Base-by-base conservation (phyloP, 352 stramenopile genomes). In the Phytophthora sojae region DNA sequence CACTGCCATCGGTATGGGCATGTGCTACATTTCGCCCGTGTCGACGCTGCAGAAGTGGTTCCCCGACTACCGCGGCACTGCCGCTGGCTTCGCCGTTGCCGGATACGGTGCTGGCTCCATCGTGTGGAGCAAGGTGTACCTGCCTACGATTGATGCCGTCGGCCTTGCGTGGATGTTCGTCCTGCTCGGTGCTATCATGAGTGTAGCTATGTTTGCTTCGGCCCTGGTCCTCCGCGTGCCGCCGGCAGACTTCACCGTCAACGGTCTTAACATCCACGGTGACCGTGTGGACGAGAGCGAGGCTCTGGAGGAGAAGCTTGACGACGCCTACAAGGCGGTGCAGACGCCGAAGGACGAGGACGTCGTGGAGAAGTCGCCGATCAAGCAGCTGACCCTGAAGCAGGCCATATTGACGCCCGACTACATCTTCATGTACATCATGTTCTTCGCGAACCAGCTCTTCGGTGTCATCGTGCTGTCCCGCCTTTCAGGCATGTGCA, bases 11-110 rank as follows among this genome's bases (percentile, higher is more conserved):
- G 83, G 83, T 55, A 81, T 89, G 64, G 83, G 80, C 2, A 77
- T 93, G 53, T 88, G 80, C 80, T 93, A 92, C 75, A 85, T 91
- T 51, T 86, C 80, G 19, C 84, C 82, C 4, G 83, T 92, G 2
- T 79, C 80, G 17, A 83, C 83, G 8, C 66, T 93, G 6, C 82
- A 92, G 68, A 90, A 91, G 57, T 92, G 86, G 85, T 93, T 93
- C 69, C 85, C 85, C 1, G 85, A 93, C 71, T 88, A 89, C 75
- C 81, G 85, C 37, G 85, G 81, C 50, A 89, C 80, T 1, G 84
- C 84, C 1, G 84, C 84, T 47, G 84, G 84, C 32, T 91, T 92
- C 53, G 84, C 84, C 11, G 81, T 92, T 30, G 81, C 77, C 12
- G 81, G 82, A 9, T 92, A 90, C 63, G 84, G 83, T 21, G 83